Conservation (phyloP, 495 filamentous ascomycete genomes). For the Echria macrotheca region DNA sequence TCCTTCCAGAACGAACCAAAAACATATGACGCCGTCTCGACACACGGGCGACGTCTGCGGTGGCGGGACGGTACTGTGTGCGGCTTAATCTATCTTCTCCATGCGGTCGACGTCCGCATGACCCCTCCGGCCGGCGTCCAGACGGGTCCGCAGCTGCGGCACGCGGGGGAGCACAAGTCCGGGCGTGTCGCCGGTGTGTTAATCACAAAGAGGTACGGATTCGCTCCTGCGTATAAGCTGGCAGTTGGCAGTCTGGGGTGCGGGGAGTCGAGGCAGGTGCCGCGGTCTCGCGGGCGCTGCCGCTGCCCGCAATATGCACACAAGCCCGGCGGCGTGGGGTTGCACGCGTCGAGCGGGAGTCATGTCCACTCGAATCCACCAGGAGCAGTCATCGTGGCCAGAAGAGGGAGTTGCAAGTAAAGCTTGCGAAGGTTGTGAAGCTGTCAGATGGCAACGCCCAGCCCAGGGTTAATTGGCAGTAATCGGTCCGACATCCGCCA, state of each 20-base stretch:
- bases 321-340: too few relatives aligned
- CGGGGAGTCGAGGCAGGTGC: not conserved
- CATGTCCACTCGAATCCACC: not conserved
- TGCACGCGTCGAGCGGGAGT: too few relatives aligned
- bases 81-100: not conserved
- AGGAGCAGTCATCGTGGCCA: not conserved
- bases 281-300: too few relatives aligned
- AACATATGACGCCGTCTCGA: not conserved
- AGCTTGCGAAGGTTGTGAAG: not conserved
- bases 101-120: too few relatives aligned
- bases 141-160: not conserved
- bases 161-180: not conserved
- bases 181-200: not conserved
- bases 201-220: not conserved
- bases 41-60: not conserved
- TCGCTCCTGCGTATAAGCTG: too few relatives aligned
- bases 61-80: not conserved
- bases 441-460: not conserved
- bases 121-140: not conserved
- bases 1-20: too few relatives aligned
- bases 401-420: too few relatives aligned
- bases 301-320: too few relatives aligned
- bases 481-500: conserved; percentile 2
- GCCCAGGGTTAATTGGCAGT: not conserved
- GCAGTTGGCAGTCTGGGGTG: too few relatives aligned